These are phyloP conservation scores for Lolium rigidum DNA, from an alignment of 176 grass and related monocot genomes.

Conservation along the genomic window DNA sequence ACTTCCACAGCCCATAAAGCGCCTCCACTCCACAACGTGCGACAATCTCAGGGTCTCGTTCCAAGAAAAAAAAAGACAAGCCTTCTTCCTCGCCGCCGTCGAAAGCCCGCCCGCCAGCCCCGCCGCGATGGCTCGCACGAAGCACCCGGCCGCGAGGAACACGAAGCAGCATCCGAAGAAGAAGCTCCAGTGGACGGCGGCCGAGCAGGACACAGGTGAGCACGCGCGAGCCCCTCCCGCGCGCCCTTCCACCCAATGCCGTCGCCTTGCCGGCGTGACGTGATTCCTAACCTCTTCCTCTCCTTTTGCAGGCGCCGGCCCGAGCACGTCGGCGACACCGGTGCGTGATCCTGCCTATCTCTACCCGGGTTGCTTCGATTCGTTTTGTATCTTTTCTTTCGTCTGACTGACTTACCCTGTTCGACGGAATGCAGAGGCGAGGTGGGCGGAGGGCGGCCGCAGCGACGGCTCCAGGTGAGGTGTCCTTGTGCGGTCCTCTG, in stretches of 20 bases:
- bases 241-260: background rate
- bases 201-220: background rate
- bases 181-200: constrained; percentile 3
- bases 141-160: constrained; percentile 31
- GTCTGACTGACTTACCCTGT: background rate
- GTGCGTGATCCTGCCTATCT: background rate
- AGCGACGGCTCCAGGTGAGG: constrained; percentile 2
- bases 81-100: background rate
- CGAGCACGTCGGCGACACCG: background rate
- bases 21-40: no score
- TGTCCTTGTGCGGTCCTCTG: background rate
- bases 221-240: no score
- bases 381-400: background rate
- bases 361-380: background rate
- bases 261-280: background rate
- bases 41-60: background rate
- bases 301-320: background rate
- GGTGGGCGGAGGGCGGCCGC: background rate
- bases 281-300: background rate
- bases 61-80: background rate
- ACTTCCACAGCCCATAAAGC: background rate
- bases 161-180: constrained; percentile 19
- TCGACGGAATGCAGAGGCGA: constrained; percentile 51
- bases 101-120: background rate
- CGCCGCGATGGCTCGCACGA: constrained; percentile 54